Percentiles rank a stretch among this genome's conserved stretches.
Conservation (phyloP, 2,329 filamentous ascomycete genomes). For the Parascedosporium putredinis region DNA sequence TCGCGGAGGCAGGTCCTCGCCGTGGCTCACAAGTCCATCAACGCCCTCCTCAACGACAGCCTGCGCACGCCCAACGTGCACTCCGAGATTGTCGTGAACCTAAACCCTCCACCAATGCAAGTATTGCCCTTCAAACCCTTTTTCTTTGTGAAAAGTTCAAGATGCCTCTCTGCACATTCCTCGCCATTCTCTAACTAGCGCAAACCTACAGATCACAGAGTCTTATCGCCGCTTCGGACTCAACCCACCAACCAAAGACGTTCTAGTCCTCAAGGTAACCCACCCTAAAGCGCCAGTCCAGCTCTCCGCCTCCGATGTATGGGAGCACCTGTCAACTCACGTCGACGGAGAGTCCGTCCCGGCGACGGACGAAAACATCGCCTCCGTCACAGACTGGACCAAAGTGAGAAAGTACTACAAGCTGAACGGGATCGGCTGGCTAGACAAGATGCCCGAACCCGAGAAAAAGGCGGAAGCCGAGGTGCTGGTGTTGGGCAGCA, state of each 20-base stretch:
- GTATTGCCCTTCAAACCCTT: neutral
- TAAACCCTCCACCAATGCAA: conserved; percentile 76
- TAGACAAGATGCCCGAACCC: conserved; percentile 35
- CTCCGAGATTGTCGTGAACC: conserved; percentile 72
- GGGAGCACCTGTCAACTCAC: conserved; percentile 47
- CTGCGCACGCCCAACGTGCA: conserved; percentile 79
- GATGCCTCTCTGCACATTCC: neutral
- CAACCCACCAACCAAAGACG: conserved; percentile 52
- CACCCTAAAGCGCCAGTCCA: conserved; percentile 21
- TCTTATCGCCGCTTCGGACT: conserved; percentile 86
- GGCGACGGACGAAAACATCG: conserved; percentile 55
- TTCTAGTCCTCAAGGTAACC: conserved; percentile 76
- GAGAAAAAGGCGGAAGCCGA: conserved; percentile 48
- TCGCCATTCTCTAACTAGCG: neutral
- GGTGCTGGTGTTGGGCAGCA: conserved; percentile 59
- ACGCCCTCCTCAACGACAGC: conserved; percentile 46
- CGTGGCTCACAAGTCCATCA: conserved; percentile 68
- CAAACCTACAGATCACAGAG: conserved; percentile 62
- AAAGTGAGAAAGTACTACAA: conserved; percentile 83
- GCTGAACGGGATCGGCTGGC: conserved; percentile 49
- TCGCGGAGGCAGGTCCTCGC: conserved; percentile 64
- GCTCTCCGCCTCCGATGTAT: conserved; percentile 29
- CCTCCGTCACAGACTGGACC: conserved; percentile 48
- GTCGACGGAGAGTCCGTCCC: conserved; percentile 51
- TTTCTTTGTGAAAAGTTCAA: neutral